Percentiles rank a stretch among this genome's conserved stretches.
phyloP scores from a whole-genome alignment of 1,284 basidiomycete species.

The Malassezia caprae region DNA sequence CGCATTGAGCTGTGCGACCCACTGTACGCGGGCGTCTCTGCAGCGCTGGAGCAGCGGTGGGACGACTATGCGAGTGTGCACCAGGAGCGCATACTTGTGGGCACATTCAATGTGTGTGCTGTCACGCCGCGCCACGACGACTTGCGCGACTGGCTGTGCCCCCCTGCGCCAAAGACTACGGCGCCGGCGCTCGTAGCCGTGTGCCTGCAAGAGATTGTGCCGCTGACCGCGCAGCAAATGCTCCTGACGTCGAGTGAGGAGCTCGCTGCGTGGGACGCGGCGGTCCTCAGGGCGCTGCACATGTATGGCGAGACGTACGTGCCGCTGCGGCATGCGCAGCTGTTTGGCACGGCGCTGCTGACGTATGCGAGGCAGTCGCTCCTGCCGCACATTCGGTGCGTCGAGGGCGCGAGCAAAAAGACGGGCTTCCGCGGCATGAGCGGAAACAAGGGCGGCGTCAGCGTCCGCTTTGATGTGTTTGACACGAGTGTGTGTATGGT shows the following conservation, averaged over 20 bases:
- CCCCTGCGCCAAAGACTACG: constrained; percentile 50
- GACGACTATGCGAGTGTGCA: constrained; percentile 75
- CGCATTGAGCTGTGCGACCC: constrained; percentile 89
- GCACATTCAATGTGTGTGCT: constrained; percentile 75
- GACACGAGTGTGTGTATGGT: constrained; percentile 90
- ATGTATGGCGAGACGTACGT: constrained; percentile 55
- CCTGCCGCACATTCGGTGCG: constrained; percentile 68
- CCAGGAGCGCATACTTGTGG: constrained; percentile 65
- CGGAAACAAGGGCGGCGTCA: constrained; percentile 81
- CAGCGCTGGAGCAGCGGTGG: constrained; percentile 53
- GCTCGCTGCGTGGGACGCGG: constrained; percentile 62
- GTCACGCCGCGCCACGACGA: constrained; percentile 68
- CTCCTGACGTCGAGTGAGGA: constrained; percentile 84
- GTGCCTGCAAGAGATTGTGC: constrained; percentile 95
- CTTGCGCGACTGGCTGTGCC: constrained; percentile 75
- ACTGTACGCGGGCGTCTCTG: constrained; percentile 72
- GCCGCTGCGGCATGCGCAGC: constrained; percentile 79
- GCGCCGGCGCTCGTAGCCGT: constrained; percentile 48
- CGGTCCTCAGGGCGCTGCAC: constrained; percentile 68
- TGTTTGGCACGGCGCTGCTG: constrained; percentile 87
- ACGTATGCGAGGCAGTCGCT: constrained; percentile 70
- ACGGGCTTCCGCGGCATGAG: constrained; percentile 93
- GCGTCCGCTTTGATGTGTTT: constrained; percentile 77
- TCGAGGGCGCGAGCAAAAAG: constrained; percentile 88
- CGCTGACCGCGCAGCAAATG: constrained; percentile 90